A percentile compares a stretch with the other conserved stretches of the same genome.
These are phyloP conservation scores for Staphylotrichum tortipilum DNA, from an alignment of 495 filamentous ascomycete species.

Conservation along the genomic window DNA sequence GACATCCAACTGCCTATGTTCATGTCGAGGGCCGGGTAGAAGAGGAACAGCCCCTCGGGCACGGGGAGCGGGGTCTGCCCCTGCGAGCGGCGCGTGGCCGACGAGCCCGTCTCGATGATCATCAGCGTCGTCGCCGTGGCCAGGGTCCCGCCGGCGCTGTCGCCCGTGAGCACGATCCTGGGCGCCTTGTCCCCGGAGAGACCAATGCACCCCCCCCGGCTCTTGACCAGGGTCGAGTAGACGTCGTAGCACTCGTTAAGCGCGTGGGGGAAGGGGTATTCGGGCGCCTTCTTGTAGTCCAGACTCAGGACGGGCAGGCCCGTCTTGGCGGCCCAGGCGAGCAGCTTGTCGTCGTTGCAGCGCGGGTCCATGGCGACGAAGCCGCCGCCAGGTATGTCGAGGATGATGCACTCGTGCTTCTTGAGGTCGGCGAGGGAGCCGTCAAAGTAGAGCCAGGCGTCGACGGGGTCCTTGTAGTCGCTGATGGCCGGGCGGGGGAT, in stretches of 20 bases:
- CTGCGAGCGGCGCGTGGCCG: slow-evolving; percentile 46
- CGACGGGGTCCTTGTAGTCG: slow-evolving; percentile 71
- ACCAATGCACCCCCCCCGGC: slow-evolving; percentile 71
- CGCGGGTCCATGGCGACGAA: slow-evolving; percentile 94
- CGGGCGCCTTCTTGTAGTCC: slow-evolving; percentile 91
- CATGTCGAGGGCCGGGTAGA: slow-evolving; percentile 88
- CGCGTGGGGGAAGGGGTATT: slow-evolving; percentile 90
- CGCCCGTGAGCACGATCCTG: slow-evolving; percentile 73
- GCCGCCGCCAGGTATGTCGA: slow-evolving; percentile 90
- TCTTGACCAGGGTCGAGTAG: slow-evolving; percentile 71
- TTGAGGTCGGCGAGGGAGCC: slow-evolving; percentile 69
- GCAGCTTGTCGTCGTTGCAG: slow-evolving; percentile 82
- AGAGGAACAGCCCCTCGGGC: slow-evolving; percentile 73
- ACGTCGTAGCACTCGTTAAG: slow-evolving; percentile 95
- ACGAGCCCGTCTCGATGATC: slow-evolving; percentile 65
- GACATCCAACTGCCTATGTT: slow-evolving; percentile 99
- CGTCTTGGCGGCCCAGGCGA: slow-evolving; percentile 79
- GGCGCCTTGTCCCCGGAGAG: slow-evolving; percentile 64
- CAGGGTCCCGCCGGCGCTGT: slow-evolving; percentile 88
- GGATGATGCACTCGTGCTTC: slow-evolving; percentile 67
- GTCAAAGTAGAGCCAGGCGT: slow-evolving; percentile 91
- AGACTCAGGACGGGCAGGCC: slow-evolving; percentile 80
- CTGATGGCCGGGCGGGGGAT: slow-evolving; percentile 73
- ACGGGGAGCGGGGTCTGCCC: slow-evolving; percentile 57
- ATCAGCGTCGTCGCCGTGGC: slow-evolving; percentile 76